Evolutionary conservation across 257 asterid genomes (phyloP).

Genomic region (Buddleja alternifolia): DNA sequence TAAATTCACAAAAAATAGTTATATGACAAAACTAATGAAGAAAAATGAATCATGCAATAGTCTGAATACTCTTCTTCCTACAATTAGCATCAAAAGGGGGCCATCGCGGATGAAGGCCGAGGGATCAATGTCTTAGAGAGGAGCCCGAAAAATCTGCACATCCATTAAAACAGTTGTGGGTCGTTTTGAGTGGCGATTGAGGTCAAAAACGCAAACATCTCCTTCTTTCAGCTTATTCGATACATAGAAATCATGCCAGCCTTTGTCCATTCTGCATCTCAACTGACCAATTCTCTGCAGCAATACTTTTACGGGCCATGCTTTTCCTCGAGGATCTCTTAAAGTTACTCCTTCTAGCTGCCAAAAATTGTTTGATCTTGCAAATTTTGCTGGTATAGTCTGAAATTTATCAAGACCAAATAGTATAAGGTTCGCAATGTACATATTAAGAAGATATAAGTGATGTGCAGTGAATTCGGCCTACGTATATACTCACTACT

Average conservation of each 20-base stretch:
- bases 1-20: no score
- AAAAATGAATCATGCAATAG: no score
- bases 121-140: background rate
- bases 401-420: background rate
- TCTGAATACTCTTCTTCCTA: no score
- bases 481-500: constrained; percentile 25
- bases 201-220: constrained; percentile 4
- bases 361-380: background rate
- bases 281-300: background rate
- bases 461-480: background rate
- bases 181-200: background rate
- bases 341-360: background rate
- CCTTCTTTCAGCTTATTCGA: constrained; percentile 9
- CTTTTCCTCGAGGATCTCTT: background rate
- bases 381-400: background rate
- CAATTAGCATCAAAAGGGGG: no score
- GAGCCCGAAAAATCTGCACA: background rate
- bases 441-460: no score
- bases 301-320: background rate
- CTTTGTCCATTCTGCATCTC: background rate
- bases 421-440: no score
- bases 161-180: background rate
- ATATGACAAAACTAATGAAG: no score
- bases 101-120: no score
- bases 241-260: background rate